phyloP scores from a whole-genome alignment of 352 stramenopile genomes.

The Globisporangium acanthophoron region DNA sequence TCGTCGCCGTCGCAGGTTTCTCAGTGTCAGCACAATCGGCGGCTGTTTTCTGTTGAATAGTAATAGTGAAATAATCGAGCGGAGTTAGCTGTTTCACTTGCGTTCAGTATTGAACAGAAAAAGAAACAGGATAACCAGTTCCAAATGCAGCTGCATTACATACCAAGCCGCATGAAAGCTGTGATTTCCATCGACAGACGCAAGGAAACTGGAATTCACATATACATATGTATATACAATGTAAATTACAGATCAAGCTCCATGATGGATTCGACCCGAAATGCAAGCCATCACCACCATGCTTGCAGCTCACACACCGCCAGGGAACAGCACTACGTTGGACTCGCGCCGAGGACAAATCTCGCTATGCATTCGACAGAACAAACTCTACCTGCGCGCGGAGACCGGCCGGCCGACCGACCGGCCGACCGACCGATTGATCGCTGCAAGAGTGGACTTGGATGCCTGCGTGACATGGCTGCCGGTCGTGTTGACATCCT shows the following conservation, averaged over 20 bases:
- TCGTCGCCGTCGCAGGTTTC: constrained; percentile 4
- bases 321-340: too few relatives aligned
- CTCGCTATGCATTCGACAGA: background rate
- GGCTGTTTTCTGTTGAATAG: background rate
- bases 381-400: background rate
- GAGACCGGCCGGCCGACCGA: background rate
- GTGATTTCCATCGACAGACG: too few relatives aligned
- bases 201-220: too few relatives aligned
- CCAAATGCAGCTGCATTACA: too few relatives aligned
- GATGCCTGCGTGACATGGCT: too few relatives aligned
- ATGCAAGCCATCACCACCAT: background rate
- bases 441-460: background rate
- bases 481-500: too few relatives aligned
- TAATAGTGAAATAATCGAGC: background rate
- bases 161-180: too few relatives aligned
- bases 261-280: too few relatives aligned
- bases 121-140: too few relatives aligned
- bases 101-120: constrained; percentile 3
- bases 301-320: background rate
- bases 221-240: too few relatives aligned
- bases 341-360: background rate
- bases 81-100: constrained; percentile 8
- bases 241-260: too few relatives aligned
- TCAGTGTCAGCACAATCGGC: background rate
- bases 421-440: background rate